Percentiles rank a stretch among this genome's conserved stretches.
Conservation (phyloP, 257 asterid species). For the Plantago elongata region DNA sequence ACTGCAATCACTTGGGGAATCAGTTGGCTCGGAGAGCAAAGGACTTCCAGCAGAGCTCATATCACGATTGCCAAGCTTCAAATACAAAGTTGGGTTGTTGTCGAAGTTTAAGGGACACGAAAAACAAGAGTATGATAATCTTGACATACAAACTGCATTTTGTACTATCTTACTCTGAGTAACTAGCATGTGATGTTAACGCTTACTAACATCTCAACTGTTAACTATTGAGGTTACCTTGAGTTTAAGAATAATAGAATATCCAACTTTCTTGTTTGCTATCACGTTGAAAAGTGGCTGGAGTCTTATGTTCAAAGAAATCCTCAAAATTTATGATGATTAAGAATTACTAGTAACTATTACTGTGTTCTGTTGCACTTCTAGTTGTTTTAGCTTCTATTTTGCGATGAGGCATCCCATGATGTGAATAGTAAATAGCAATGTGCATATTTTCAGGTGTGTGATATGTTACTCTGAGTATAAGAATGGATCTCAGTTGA, state of each 20-base stretch:
- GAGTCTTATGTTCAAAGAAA: no score
- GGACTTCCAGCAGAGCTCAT: slow-evolving; percentile 72
- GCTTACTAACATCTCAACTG: no score
- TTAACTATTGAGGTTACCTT: no score
- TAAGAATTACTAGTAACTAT: no score
- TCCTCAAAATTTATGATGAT: no score
- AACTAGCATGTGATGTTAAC: slow-evolving; percentile 5
- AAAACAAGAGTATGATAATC: slow-evolving; percentile 38
- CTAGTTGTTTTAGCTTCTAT: not conserved
- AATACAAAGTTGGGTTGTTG: slow-evolving; percentile 51
- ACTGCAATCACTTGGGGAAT: slow-evolving; percentile 71
- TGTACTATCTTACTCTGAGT: not conserved
- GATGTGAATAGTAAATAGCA: not conserved
- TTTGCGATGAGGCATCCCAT: not conserved
- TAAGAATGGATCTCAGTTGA: slow-evolving; percentile 51
- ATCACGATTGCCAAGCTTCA: slow-evolving; percentile 69
- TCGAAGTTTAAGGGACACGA: slow-evolving; percentile 39
- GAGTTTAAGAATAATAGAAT: no score
- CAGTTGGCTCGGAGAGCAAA: slow-evolving; percentile 64
- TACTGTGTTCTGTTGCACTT: not conserved
- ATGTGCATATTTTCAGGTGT: slow-evolving; percentile 46
- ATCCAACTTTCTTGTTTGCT: no score
- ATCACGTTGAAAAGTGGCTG: no score
- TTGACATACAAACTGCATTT: slow-evolving; percentile 6
- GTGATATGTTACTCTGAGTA: slow-evolving; percentile 73